Conservation (phyloP, 768 basidiomycete species). For the Nevesoporus exiguus region DNA sequence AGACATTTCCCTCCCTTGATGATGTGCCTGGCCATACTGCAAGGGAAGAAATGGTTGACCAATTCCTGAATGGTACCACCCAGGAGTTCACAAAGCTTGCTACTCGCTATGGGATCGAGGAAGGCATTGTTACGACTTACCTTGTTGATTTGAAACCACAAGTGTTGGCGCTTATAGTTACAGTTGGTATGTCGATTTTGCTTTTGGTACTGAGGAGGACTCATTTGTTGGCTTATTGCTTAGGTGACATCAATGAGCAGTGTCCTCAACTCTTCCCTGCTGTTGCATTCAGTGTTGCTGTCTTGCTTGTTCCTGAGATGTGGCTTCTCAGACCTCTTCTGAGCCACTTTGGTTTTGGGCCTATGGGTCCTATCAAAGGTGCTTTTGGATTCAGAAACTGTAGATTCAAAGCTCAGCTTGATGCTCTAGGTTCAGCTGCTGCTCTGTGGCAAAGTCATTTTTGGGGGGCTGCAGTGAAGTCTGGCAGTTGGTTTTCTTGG, state of each 20-base stretch:
- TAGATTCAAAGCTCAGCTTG: background rate
- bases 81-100: background rate
- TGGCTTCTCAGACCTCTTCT: conserved; percentile 13
- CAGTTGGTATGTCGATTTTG: conserved; percentile 3
- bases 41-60: conserved; percentile 5
- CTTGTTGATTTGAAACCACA: background rate
- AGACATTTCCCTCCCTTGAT: background rate
- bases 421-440: background rate
- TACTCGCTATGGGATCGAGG: background rate
- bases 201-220: background rate
- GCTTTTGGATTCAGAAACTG: background rate
- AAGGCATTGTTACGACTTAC: background rate
- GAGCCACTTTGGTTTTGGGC: conserved; percentile 13
- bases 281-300: background rate
- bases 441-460: background rate
- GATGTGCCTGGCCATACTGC: background rate
- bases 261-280: conserved; percentile 4
- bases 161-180: background rate
- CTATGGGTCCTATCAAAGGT: conserved; percentile 13
- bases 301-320: conserved; percentile 8
- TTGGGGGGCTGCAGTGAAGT: background rate
- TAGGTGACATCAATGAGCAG: conserved; percentile 12
- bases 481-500: background rate
- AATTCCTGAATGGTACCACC: background rate
- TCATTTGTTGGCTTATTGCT: background rate